Percentiles rank a stretch among this genome's conserved stretches.
These are phyloP conservation scores for Apiosordaria backusii DNA, from an alignment of 495 filamentous ascomycete species.

Conservation along the genomic window DNA sequence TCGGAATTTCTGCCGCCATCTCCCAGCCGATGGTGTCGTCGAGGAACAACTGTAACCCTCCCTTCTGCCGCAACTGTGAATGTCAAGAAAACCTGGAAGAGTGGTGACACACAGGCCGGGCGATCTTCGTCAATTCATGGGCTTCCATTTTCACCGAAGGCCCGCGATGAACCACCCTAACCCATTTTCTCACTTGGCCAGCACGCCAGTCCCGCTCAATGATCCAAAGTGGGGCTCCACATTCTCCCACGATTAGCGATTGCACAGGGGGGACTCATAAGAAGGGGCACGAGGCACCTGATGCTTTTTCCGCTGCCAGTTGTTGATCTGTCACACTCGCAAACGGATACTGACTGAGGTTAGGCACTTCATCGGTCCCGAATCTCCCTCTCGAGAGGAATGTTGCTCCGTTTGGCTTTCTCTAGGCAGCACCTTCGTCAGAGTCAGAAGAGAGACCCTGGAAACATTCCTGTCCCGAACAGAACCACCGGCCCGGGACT, in stretches of 20 bases:
- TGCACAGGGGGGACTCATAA: not conserved
- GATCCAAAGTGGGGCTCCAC: not conserved
- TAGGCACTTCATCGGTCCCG: not conserved
- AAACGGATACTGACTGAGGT: not conserved
- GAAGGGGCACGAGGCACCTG: constrained; percentile 1
- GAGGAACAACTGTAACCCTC: not conserved
- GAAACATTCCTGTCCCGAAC: not conserved
- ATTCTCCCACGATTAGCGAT: constrained; percentile 2
- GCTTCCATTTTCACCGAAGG: constrained; percentile 1
- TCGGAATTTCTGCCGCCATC: not conserved
- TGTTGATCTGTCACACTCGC: not conserved
- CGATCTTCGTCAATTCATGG: not conserved
- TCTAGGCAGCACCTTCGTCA: no score
- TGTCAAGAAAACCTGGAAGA: not conserved
- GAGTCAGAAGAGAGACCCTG: no score
- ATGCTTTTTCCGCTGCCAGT: not conserved
- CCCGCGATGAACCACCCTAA: not conserved
- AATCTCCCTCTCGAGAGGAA: not conserved
- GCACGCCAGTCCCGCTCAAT: not conserved
- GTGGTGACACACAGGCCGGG: not conserved
- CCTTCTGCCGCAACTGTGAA: not conserved
- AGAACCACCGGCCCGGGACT: not conserved
- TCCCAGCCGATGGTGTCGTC: not conserved
- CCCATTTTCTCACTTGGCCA: not conserved
- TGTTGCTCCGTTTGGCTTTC: not conserved